phyloP scores from a whole-genome alignment of 2,329 filamentous ascomycete species.

The Ophidiomyces ophidiicola region DNA sequence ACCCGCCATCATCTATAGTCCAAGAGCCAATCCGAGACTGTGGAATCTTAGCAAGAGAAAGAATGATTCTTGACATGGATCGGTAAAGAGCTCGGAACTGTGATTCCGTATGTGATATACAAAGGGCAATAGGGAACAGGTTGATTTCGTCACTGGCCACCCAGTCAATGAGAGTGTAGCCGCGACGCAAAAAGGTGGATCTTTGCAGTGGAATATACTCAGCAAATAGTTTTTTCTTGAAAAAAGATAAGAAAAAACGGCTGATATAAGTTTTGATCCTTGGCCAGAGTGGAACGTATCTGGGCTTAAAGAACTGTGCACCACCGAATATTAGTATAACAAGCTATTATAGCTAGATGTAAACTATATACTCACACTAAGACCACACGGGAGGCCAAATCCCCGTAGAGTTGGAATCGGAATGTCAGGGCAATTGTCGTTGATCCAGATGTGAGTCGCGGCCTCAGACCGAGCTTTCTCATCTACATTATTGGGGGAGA shows the following conservation, averaged over 20 bases:
- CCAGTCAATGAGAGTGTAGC: constrained; percentile 15
- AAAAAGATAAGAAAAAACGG: constrained; percentile 2
- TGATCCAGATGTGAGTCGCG: constrained; percentile 18
- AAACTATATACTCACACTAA: constrained; percentile 11
- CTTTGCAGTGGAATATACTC: constrained; percentile 11
- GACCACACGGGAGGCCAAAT: constrained; percentile 19
- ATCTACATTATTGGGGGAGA: constrained; percentile 16
- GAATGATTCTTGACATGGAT: constrained; percentile 14
- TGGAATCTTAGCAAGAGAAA: constrained; percentile 13
- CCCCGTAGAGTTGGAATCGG: constrained; percentile 16
- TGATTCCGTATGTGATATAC: constrained; percentile 10
- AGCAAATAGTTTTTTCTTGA: no score
- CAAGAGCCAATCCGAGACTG: constrained; percentile 18
- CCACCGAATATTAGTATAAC: neutral
- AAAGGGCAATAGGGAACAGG: constrained; percentile 10
- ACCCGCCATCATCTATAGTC: constrained; percentile 17
- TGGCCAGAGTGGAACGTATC: constrained; percentile 9
- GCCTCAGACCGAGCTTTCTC: constrained; percentile 19
- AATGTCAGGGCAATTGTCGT: constrained; percentile 17
- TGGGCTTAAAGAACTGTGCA: constrained; percentile 13
- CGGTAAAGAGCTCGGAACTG: constrained; percentile 16
- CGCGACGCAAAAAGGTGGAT: constrained; percentile 6
- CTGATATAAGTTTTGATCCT: constrained; percentile 11
- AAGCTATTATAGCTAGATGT: neutral
- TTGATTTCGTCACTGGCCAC: constrained; percentile 8